Evolutionary conservation across 805 yeast genomes (phyloP), one percentile per base, ranked within the genome.

Genomic region (Tetrapisispora taiwanensis): DNA sequence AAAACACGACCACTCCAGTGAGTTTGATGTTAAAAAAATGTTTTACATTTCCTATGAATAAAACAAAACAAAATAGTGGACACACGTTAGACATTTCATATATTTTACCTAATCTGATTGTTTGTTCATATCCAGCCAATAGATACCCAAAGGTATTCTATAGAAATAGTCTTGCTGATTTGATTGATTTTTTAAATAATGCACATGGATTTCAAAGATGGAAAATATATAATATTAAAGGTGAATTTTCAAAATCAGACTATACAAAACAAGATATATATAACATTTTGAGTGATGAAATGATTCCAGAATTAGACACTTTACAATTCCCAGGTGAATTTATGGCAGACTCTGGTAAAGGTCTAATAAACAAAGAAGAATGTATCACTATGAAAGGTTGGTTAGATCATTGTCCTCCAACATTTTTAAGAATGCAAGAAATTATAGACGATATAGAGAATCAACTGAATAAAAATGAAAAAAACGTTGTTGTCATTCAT

Each of bases 341-440:
- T 34, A 9, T 34, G 9, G 17, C 28, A 7, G 19, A 22, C 3
- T 15, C 32, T 13, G 4, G 17, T 1, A 26, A 35, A 17, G 40
- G 40, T 14, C 12, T 41, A n/a, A 26, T 41, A 7, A 17, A 22
- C 18, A 15, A 30, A 30, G 15, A 31, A 1, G 39, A 44, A n/a
- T 24, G 41, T 12, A 22, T 44, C 7, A 19, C 20, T 3, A 17
- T 58, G 33, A 52, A 35, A 17, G 92, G 88, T 0, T 79, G 83
- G 65, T 72, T 78, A 10, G 97, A 90, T 58, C 95, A 89, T 59
- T 73, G 74, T 40, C 79, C 92, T 0, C 85, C 95, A 0, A 74
- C 86, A 1, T 71, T 89, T 39, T 47, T 60, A 1, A 52, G 73
- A n/a, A 54, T 89, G 9, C 58, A 74, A 4, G 51, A 56, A 2